phyloP scores from a whole-genome alignment of 208 protist species.

The Leishmania aethiopica region DNA sequence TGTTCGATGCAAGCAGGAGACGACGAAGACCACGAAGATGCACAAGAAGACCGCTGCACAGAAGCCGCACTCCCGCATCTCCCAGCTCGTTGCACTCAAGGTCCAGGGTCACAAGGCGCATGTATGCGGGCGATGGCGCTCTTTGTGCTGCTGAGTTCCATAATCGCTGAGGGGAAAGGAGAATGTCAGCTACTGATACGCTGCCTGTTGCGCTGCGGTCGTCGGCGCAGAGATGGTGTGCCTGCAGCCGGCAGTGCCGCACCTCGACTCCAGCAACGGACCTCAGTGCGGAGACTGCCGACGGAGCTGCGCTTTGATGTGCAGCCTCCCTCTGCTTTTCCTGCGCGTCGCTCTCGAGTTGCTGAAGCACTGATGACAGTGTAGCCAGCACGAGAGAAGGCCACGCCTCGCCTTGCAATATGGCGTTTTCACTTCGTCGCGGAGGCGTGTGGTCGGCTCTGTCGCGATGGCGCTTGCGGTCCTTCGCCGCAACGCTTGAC shows the following conservation, averaged over 20 bases:
- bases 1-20: conserved; percentile 32
- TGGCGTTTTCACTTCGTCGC: neutral
- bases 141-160: conserved; percentile 4
- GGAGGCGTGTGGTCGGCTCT: neutral
- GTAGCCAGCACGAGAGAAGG: neutral
- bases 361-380: neutral
- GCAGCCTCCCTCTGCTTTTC: neutral
- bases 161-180: conserved; percentile 5
- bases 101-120: conserved; percentile 34
- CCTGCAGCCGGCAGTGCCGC: conserved; percentile 25
- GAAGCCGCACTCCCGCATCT: conserved; percentile 17
- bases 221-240: conserved; percentile 10
- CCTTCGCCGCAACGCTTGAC: neutral
- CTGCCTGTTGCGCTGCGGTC: neutral
- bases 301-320: neutral
- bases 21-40: conserved; percentile 27
- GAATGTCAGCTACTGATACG: neutral
- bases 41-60: conserved; percentile 16
- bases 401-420: neutral
- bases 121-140: neutral
- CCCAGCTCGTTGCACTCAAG: conserved; percentile 42
- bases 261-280: conserved; percentile 15
- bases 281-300: neutral
- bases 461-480: conserved; percentile 5
- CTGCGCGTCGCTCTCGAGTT: neutral